Conservation (phyloP, 345 rosid genomes). For the Gossypium ekmanianum region DNA sequence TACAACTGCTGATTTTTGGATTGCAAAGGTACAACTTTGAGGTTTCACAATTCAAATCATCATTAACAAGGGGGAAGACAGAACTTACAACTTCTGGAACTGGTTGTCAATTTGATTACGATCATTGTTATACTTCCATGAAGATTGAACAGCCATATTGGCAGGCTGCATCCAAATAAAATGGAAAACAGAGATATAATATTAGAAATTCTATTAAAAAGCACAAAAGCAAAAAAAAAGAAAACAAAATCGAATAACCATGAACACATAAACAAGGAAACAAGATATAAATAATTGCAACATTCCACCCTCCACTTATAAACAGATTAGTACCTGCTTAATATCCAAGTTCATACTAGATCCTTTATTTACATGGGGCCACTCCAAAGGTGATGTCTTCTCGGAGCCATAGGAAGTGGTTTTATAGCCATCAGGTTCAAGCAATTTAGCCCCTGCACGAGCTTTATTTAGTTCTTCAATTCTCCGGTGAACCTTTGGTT, state of each 20-base stretch:
- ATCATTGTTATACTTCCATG: slow-evolving; percentile 47
- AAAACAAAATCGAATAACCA: slow-evolving; percentile 1
- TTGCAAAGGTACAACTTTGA: slow-evolving; percentile 4
- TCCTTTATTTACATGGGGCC: slow-evolving; percentile 35
- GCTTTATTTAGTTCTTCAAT: slow-evolving; percentile 50
- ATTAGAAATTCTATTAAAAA: neutral
- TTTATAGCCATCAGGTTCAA: slow-evolving; percentile 34
- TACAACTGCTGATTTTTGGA: neutral
- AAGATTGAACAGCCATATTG: slow-evolving; percentile 39
- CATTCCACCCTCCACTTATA: neutral
- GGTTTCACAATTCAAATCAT: slow-evolving; percentile 5
- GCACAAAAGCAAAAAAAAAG: slow-evolving; percentile 3
- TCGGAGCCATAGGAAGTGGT: slow-evolving; percentile 32
- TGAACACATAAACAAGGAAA: neutral
- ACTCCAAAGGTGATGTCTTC: slow-evolving; percentile 36
- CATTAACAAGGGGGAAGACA: slow-evolving; percentile 6
- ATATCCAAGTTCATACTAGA: slow-evolving; percentile 35
- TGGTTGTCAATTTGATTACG: slow-evolving; percentile 57
- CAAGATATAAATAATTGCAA: neutral
- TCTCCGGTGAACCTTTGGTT: slow-evolving; percentile 60
- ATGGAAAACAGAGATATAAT: slow-evolving; percentile 8
- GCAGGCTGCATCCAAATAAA: slow-evolving; percentile 44
- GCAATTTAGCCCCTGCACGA: slow-evolving; percentile 24
- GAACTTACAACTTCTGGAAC: slow-evolving; percentile 73
- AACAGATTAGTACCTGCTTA: slow-evolving; percentile 31